Percentiles rank a stretch among this genome's conserved stretches.
phyloP scores from a whole-genome alignment of 2,329 filamentous ascomycete species.

The Penicillium sp. region DNA sequence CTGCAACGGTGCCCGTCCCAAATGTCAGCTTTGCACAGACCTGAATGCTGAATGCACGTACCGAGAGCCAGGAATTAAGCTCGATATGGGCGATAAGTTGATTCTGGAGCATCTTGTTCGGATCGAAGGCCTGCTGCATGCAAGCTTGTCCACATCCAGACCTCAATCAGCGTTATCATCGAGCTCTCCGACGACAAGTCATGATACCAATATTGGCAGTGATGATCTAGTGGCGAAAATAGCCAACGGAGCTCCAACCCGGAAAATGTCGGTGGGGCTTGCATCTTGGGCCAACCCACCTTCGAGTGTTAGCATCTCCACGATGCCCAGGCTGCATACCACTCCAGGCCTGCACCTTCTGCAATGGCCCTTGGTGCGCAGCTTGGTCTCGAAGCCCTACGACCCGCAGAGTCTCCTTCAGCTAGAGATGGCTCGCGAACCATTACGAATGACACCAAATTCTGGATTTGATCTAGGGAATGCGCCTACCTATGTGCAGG shows the following conservation, averaged over 20 bases:
- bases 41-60: conserved; percentile 82
- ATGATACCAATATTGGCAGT: background rate
- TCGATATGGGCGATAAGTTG: conserved; percentile 82
- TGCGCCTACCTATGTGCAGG: conserved; percentile 71
- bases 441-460: conserved; percentile 61
- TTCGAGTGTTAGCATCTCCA: conserved; percentile 66
- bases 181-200: background rate
- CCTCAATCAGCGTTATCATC: background rate
- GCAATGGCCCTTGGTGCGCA: conserved; percentile 76
- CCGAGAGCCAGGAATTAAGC: conserved; percentile 81
- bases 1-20: conserved; percentile 46
- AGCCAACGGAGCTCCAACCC: background rate
- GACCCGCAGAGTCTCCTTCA: conserved; percentile 80
- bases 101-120: conserved; percentile 76
- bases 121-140: conserved; percentile 78
- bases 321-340: conserved; percentile 82
- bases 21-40: conserved; percentile 81
- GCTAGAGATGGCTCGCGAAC: conserved; percentile 76
- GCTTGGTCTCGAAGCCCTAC: conserved; percentile 74
- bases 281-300: conserved; percentile 67
- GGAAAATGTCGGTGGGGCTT: conserved; percentile 60
- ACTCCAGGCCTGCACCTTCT: conserved; percentile 69
- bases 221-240: conserved; percentile 4
- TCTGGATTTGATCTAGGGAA: conserved; percentile 73
- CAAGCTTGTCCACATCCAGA: conserved; percentile 51